Percentiles rank a stretch among this genome's conserved stretches.
Conservation (phyloP, 1,139 yeast genomes). For the Candida smagusa region DNA sequence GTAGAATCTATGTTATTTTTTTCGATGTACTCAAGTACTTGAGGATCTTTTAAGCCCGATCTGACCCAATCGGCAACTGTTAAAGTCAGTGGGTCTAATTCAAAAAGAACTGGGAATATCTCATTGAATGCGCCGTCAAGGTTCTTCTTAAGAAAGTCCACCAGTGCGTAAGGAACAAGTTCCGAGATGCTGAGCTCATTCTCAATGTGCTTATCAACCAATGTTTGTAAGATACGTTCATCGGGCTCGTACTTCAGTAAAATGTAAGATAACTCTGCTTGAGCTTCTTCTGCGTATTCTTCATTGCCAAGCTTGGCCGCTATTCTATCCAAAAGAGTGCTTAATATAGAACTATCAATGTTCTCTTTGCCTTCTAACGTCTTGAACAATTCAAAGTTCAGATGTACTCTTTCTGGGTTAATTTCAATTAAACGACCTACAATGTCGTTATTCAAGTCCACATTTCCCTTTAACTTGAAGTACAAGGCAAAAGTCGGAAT, state of each 20-base stretch:
- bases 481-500: conserved; percentile 34
- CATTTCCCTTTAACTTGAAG: conserved; percentile 19
- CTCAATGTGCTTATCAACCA: neutral
- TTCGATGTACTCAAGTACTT: conserved; percentile 18
- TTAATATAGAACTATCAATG: conserved; percentile 11
- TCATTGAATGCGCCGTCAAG: neutral
- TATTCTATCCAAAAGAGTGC: conserved; percentile 19
- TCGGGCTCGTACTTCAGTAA: conserved; percentile 1
- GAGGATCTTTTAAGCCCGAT: neutral
- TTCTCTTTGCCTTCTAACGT: conserved; percentile 11
- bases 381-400: conserved; percentile 31
- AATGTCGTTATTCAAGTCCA: conserved; percentile 10
- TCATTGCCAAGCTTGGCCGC: conserved; percentile 13
- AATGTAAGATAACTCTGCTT: neutral
- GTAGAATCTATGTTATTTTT: conserved; percentile 23
- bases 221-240: neutral
- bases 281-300: neutral
- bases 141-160: neutral
- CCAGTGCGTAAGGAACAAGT: neutral
- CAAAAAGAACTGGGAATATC: neutral
- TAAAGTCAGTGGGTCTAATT: neutral
- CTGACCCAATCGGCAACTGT: neutral
- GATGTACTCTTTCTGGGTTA: conserved; percentile 42
- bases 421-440: conserved; percentile 22
- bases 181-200: neutral